phyloP scores from a whole-genome alignment of 441 rosid genomes.

The Arabidopsis hybrid region DNA sequence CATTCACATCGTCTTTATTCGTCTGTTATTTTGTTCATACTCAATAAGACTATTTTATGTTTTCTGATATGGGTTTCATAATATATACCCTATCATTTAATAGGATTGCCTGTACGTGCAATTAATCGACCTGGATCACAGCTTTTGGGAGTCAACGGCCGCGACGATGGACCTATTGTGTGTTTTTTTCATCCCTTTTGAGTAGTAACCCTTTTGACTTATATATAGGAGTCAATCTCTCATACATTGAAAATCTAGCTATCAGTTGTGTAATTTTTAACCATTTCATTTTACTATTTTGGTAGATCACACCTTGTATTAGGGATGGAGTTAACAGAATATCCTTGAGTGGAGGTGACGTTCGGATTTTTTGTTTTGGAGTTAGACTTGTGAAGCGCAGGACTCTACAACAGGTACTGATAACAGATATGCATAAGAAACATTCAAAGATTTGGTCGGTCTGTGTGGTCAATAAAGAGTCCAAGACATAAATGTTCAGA shows the following conservation, averaged over 20 bases:
- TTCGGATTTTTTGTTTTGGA: slow-evolving; percentile 87
- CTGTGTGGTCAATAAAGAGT: neutral
- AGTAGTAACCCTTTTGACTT: slow-evolving; percentile 24
- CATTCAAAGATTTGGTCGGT: slow-evolving; percentile 20
- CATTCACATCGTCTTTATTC: slow-evolving; percentile 23
- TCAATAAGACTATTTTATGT: slow-evolving; percentile 1
- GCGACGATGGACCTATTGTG: slow-evolving; percentile 98
- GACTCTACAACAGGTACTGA: slow-evolving; percentile 84
- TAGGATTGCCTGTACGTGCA: slow-evolving; percentile 78
- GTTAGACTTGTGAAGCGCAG: slow-evolving; percentile 90
- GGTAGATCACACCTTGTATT: slow-evolving; percentile 70
- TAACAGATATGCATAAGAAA: slow-evolving; percentile 23
- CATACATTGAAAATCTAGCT: slow-evolving; percentile 24
- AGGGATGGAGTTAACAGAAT: slow-evolving; percentile 92
- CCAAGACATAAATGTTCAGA: slow-evolving; percentile 6
- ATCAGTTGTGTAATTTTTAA: slow-evolving; percentile 21
- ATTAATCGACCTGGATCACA: slow-evolving; percentile 92
- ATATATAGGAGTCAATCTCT: slow-evolving; percentile 22
- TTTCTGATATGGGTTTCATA: slow-evolving; percentile 24
- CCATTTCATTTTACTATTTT: slow-evolving; percentile 39
- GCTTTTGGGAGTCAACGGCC: slow-evolving; percentile 91
- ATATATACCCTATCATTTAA: slow-evolving; percentile 28
- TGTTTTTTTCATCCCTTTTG: slow-evolving; percentile 48
- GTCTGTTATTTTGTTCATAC: slow-evolving; percentile 5
- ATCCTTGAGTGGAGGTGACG: slow-evolving; percentile 74